Conservation (phyloP, 768 basidiomycete genomes). For the Mycena rebaudengoi region DNA sequence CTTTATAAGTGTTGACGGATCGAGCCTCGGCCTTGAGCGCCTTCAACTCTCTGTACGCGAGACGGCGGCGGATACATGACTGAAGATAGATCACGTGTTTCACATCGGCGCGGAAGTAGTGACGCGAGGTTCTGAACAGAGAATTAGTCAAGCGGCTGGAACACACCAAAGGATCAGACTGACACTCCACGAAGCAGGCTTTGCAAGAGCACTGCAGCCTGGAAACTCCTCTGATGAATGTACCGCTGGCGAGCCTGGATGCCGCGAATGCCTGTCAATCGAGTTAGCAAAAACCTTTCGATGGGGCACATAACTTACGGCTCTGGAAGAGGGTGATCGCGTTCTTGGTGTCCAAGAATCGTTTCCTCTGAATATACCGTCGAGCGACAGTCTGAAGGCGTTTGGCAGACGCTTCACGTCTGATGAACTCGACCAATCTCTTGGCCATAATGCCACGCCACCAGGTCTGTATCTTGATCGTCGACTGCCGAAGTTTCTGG, state of each 20-base stretch:
- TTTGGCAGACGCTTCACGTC: slow-evolving; percentile 77
- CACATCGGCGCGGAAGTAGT: slow-evolving; percentile 65
- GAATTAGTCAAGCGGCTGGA: slow-evolving; percentile 6
- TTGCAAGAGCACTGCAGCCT: slow-evolving; percentile 81
- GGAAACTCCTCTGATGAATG: slow-evolving; percentile 59
- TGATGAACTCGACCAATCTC: slow-evolving; percentile 72
- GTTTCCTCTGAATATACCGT: slow-evolving; percentile 75
- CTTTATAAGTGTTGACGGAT: slow-evolving; percentile 97
- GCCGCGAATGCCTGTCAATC: slow-evolving; percentile 73
- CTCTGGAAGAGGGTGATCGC: slow-evolving; percentile 83
- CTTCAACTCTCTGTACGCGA: slow-evolving; percentile 88
- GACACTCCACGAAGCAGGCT: slow-evolving; percentile 90
- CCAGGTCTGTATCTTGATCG: slow-evolving; percentile 92
- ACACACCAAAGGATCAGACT: slow-evolving; percentile 41
- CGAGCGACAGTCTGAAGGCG: slow-evolving; percentile 80
- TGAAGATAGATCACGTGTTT: slow-evolving; percentile 85
- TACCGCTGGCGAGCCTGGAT: slow-evolving; percentile 70
- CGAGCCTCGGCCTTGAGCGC: slow-evolving; percentile 89
- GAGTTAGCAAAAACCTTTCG: not conserved
- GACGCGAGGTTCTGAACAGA: slow-evolving; percentile 60
- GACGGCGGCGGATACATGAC: slow-evolving; percentile 88
- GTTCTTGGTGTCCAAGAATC: slow-evolving; percentile 68
- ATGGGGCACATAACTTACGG: slow-evolving; percentile 61
- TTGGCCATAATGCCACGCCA: slow-evolving; percentile 90
- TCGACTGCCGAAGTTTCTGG: slow-evolving; percentile 68